Percentiles rank a stretch among this genome's conserved stretches.
Evolutionary conservation across 1,284 basidiomycete species (phyloP).

Genomic region (Melampsora abietis-canadensis): DNA sequence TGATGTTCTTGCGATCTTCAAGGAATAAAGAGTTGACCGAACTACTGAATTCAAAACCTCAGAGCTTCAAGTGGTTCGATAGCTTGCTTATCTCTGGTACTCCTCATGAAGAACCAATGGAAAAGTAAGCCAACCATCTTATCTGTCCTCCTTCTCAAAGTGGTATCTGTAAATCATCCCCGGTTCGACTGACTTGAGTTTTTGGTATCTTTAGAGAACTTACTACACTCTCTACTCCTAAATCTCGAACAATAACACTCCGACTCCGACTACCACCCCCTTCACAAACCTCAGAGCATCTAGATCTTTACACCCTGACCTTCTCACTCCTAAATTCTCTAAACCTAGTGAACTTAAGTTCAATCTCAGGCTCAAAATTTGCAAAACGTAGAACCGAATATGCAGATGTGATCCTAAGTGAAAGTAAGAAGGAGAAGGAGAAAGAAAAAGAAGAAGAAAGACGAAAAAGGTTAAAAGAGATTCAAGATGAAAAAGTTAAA

Average conservation of each 20-base stretch:
- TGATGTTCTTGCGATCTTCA: not conserved
- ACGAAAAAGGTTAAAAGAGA: constrained; percentile 21
- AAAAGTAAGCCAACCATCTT: not conserved
- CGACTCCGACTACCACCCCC: constrained; percentile 25
- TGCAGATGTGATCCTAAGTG: constrained; percentile 12
- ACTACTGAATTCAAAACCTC: constrained; percentile 18
- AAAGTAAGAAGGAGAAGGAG: constrained; percentile 18
- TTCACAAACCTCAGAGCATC: constrained; percentile 2
- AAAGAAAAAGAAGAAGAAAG: constrained; percentile 36
- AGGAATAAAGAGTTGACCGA: constrained; percentile 28
- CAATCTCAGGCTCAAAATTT: constrained; percentile 10
- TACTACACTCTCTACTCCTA: constrained; percentile 6
- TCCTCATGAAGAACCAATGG: constrained; percentile 11
- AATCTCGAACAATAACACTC: constrained; percentile 26
- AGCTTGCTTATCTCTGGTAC: constrained; percentile 39
- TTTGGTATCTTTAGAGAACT: not conserved
- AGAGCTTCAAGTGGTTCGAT: constrained; percentile 33
- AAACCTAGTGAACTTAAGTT: constrained; percentile 15
- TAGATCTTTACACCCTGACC: constrained; percentile 15
- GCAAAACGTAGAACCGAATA: constrained; percentile 18
- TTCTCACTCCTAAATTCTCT: constrained; percentile 29
- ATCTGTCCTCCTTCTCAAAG: not conserved
- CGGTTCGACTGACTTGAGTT: not conserved
- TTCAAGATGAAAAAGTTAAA: constrained; percentile 33
- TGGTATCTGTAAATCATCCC: not conserved